Percentiles rank a stretch among this genome's conserved stretches.
Conservation (phyloP, 1,284 basidiomycete species). For the Bjerkandera adusta region DNA sequence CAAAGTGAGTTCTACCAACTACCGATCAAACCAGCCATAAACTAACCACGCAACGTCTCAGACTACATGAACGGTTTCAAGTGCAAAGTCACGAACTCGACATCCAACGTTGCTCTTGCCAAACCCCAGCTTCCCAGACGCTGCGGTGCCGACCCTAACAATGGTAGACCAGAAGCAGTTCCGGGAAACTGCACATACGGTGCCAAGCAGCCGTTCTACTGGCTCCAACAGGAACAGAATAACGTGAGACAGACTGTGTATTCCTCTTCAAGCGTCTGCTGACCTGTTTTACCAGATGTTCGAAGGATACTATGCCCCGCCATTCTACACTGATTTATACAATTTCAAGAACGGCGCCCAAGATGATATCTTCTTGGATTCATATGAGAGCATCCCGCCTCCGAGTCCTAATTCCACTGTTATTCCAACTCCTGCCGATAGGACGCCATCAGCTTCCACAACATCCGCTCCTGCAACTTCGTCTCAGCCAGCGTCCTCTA, state of each 20-base stretch:
- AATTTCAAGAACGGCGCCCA: constrained; percentile 61
- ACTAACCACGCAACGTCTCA: constrained; percentile 20
- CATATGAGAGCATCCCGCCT: constrained; percentile 25
- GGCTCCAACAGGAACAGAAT: constrained; percentile 49
- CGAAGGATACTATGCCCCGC: constrained; percentile 51
- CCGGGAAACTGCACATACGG: constrained; percentile 62
- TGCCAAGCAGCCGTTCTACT: constrained; percentile 66
- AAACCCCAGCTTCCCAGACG: constrained; percentile 29
- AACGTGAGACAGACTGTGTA: constrained; percentile 25
- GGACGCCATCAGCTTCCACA: background rate
- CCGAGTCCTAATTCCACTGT: constrained; percentile 19
- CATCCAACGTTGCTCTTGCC: constrained; percentile 46
- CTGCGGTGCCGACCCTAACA: constrained; percentile 31
- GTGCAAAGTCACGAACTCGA: constrained; percentile 61
- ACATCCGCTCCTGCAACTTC: background rate
- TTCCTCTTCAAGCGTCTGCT: background rate
- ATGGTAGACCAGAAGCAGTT: constrained; percentile 22
- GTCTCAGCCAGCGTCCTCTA: too few species aligned
- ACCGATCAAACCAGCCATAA: constrained; percentile 1
- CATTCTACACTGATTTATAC: constrained; percentile 58
- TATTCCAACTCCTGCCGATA: constrained; percentile 17
- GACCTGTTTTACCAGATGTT: constrained; percentile 41
- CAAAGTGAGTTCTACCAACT: constrained; percentile 40
- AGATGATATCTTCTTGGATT: constrained; percentile 61
- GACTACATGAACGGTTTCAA: constrained; percentile 80